A percentile compares a stretch with the other conserved stretches of the same genome.
Conservation (phyloP, 345 rosid species). For the Heritiera fomes region DNA sequence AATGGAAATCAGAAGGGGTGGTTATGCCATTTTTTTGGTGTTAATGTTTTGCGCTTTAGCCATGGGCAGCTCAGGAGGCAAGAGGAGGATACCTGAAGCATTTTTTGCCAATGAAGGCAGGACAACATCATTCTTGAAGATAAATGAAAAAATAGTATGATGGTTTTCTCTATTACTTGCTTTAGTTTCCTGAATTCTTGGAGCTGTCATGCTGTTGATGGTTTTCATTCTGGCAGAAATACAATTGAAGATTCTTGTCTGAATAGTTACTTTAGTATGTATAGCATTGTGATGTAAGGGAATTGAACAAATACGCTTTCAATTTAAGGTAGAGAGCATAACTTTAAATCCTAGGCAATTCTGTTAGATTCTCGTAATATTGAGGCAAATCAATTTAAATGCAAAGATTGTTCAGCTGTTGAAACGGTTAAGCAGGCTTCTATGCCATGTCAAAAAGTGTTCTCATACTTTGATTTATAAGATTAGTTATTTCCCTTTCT, state of each 20-base stretch:
- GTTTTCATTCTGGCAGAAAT: background rate
- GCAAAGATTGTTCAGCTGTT: background rate
- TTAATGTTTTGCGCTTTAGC: slow-evolving; percentile 40
- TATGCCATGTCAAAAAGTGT: background rate
- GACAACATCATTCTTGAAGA: background rate
- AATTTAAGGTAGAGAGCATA: background rate
- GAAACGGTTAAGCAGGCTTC: background rate
- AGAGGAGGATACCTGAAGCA: slow-evolving; percentile 14
- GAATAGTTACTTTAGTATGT: background rate
- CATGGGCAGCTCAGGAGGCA: background rate
- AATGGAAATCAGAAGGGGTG: slow-evolving; percentile 41
- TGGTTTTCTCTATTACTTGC: background rate
- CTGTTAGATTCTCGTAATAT: background rate
- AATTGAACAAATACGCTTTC: background rate
- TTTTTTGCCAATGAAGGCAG: background rate
- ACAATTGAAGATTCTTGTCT: background rate
- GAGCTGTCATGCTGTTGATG: background rate
- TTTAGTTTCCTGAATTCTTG: background rate
- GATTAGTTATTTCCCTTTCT: background rate
- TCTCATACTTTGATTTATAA: background rate
- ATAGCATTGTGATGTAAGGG: background rate
- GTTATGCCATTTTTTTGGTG: slow-evolving; percentile 29
- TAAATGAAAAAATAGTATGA: slow-evolving; percentile 6
- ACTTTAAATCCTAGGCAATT: background rate
- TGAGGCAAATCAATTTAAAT: background rate